phyloP scores from a whole-genome alignment of 306 rosid genomes.

The Phaseolus lunatus region DNA sequence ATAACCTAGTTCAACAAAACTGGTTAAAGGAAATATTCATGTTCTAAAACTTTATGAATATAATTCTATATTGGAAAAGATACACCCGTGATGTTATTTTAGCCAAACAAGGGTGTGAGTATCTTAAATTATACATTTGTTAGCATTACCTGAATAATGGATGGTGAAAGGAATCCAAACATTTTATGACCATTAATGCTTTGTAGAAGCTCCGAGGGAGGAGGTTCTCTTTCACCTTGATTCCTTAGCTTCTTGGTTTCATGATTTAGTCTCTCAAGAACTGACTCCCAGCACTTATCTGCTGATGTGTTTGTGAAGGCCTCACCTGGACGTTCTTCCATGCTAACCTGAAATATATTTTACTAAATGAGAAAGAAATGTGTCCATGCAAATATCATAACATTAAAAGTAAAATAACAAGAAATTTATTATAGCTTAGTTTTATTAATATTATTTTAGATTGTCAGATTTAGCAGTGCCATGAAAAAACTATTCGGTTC shows the following conservation, averaged over 20 bases:
- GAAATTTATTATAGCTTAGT: not conserved
- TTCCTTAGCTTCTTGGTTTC: slow-evolving; percentile 53
- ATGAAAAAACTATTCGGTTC: not conserved
- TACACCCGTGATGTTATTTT: not conserved
- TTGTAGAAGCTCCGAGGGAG: slow-evolving; percentile 53
- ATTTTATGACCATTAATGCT: slow-evolving; percentile 68
- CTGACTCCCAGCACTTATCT: slow-evolving; percentile 78
- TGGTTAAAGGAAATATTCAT: not conserved
- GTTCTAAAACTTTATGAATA: not conserved
- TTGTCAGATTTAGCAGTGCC: not conserved
- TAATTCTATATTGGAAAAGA: slow-evolving; percentile 4
- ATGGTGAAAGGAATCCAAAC: slow-evolving; percentile 83
- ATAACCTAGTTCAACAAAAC: slow-evolving; percentile 22
- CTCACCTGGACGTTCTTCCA: slow-evolving; percentile 70
- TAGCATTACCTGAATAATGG: slow-evolving; percentile 65
- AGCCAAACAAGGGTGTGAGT: not conserved
- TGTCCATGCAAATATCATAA: slow-evolving; percentile 7
- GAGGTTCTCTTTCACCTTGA: slow-evolving; percentile 50
- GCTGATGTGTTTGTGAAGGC: slow-evolving; percentile 58
- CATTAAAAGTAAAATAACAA: not conserved
- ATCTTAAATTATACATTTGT: slow-evolving; percentile 19
- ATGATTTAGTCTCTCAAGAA: slow-evolving; percentile 55
- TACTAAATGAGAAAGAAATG: slow-evolving; percentile 7
- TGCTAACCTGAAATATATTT: slow-evolving; percentile 67
- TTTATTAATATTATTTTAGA: not conserved